Conservation (phyloP, 2,329 filamentous ascomycete species). For the Dendryphion nanum region DNA sequence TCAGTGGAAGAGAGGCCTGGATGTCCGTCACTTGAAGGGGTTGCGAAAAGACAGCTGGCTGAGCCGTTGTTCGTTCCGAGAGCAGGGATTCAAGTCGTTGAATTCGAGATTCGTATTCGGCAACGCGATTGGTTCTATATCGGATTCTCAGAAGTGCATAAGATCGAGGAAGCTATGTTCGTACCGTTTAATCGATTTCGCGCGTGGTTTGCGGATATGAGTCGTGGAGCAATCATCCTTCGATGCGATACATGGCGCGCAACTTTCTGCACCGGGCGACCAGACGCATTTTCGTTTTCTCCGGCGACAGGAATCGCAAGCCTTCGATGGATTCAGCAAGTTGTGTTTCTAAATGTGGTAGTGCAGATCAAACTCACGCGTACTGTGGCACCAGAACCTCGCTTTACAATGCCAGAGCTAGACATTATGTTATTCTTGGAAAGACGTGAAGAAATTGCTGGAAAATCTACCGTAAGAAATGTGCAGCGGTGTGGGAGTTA, state of each 20-base stretch:
- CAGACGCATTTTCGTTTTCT: slow-evolving; percentile 25
- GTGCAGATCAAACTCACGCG: neutral
- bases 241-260: slow-evolving; percentile 18
- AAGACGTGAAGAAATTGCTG: neutral
- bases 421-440: neutral
- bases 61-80: slow-evolving; percentile 18
- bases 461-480: neutral
- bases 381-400: slow-evolving; percentile 6
- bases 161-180: neutral
- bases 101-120: slow-evolving; percentile 24
- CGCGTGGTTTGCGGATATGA: slow-evolving; percentile 21
- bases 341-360: neutral
- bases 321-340: slow-evolving; percentile 7
- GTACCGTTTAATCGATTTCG: slow-evolving; percentile 22
- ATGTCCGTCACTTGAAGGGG: slow-evolving; percentile 15
- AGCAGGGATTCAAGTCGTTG: slow-evolving; percentile 21
- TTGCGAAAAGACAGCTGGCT: slow-evolving; percentile 16
- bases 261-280: slow-evolving; percentile 14
- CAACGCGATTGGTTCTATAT: slow-evolving; percentile 14
- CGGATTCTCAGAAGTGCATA: neutral
- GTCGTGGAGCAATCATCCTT: slow-evolving; percentile 24
- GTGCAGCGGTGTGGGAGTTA: neutral
- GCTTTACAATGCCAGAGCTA: slow-evolving; percentile 5
- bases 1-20: slow-evolving; percentile 12
- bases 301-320: slow-evolving; percentile 25